Evolutionary conservation across 2,329 filamentous ascomycete genomes (phyloP), one percentile per base, ranked within the genome.

Genomic region (Aspergillus thermomutatus): DNA sequence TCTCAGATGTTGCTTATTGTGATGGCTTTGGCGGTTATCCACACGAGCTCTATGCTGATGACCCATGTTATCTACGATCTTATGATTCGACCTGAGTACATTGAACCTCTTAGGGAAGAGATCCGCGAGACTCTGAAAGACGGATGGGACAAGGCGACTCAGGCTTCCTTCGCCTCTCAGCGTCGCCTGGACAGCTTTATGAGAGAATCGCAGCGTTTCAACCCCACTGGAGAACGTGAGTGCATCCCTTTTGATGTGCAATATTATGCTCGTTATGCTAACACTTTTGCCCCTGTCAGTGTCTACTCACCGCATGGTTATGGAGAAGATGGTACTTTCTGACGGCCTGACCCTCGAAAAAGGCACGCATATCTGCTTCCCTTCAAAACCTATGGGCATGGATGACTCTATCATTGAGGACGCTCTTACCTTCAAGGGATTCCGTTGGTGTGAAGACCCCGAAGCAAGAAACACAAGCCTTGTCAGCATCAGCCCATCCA

Each of bases 61-160:
- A 68, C 64, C 5, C 68, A 83, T 75, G 53, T 76, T 53, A 73
- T 86, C 21, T 84, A 80, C 61, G 79, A 82, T 60, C 65, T 87
- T 1, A 77, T 79, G 0, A 70, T 77, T 1, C 68, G 75, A 31
- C 82, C 82, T 0, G 78, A 84, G 28, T 75, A 82, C 61, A 63
- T 81, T 28, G 70, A 77, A 2, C 75, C 79, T 9, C 65, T 86
- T 0, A 78, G 83, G 1, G 72, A 80, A 6, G 83, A 87, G 57
- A 77, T 80, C 4, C 61, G 69, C 1, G 50, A 52, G 2, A 68
- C 62, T 2, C 49, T 70, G 17, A 50, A 27, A n/a, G 37, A 60
- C 40, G 65, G 66, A 1, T 71, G 68, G 69, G 49, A 61, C 6
- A 64, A 66, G 40, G 66, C 60, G 4, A 67, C 64, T 3, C 63